Conservation (phyloP, 805 yeast species). For the Nakazawaea populi region DNA sequence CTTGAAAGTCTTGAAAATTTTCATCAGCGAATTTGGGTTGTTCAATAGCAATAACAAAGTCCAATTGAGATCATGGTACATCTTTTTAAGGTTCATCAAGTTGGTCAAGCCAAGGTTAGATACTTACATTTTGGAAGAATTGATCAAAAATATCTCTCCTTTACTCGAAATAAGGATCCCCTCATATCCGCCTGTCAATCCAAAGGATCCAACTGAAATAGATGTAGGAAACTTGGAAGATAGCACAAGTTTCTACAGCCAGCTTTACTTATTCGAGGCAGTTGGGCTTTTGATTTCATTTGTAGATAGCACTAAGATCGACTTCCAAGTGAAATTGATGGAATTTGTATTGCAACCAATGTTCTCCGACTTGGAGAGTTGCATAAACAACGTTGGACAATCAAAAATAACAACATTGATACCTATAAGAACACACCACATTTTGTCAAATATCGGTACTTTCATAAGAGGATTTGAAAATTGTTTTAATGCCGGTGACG, state of each 20-base stretch:
- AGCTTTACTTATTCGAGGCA: conserved; percentile 79
- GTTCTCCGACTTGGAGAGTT: conserved; percentile 62
- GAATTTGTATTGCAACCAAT: conserved; percentile 72
- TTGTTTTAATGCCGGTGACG: conserved; percentile 15
- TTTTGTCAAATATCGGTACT: conserved; percentile 84
- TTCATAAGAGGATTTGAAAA: conserved; percentile 80
- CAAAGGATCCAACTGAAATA: conserved; percentile 27
- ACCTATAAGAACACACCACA: conserved; percentile 77
- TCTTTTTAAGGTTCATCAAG: conserved; percentile 78
- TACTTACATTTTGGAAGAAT: conserved; percentile 42
- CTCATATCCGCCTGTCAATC: conserved; percentile 12
- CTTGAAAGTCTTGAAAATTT: conserved; percentile 63
- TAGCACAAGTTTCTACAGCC: conserved; percentile 66
- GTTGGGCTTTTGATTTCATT: conserved; percentile 68
- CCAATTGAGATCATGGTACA: conserved; percentile 83
- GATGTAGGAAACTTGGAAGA: conserved; percentile 47
- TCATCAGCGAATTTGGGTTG: conserved; percentile 76
- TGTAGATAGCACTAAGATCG: conserved; percentile 36
- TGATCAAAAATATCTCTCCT: conserved; percentile 56
- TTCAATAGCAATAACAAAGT: conserved; percentile 72
- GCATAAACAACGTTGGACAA: conserved; percentile 36
- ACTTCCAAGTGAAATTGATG: conserved; percentile 38
- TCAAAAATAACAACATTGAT: conserved; percentile 33
- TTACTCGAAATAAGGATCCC: conserved; percentile 56
- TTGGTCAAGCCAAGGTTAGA: conserved; percentile 63